phyloP scores from a whole-genome alignment of 768 basidiomycete species.

The Trametes punicea region DNA sequence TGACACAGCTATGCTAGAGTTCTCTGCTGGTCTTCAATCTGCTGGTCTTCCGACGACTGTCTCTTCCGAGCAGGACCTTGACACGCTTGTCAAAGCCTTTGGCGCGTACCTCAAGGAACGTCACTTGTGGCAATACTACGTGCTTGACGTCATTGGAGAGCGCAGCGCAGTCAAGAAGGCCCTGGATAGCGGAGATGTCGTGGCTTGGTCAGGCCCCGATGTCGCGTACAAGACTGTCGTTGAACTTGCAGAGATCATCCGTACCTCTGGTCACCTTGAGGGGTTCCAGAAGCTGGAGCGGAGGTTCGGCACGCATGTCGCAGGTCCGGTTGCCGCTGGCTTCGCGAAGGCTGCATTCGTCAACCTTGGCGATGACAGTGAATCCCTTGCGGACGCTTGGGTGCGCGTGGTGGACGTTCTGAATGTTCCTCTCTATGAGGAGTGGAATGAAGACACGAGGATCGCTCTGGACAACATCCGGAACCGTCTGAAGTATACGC shows the following conservation, averaged over 20 bases:
- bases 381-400: conserved; percentile 70
- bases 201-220: conserved; percentile 59
- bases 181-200: conserved; percentile 44
- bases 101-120: conserved; percentile 55
- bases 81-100: conserved; percentile 62
- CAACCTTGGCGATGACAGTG: conserved; percentile 42
- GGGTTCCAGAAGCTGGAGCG: conserved; percentile 59
- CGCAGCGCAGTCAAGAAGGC: conserved; percentile 53
- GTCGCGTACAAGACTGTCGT: conserved; percentile 55
- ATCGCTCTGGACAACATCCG: conserved; percentile 71
- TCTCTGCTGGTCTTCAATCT: conserved; percentile 62
- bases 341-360: conserved; percentile 68
- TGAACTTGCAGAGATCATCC: conserved; percentile 66
- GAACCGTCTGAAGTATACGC: conserved; percentile 74
- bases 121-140: conserved; percentile 93
- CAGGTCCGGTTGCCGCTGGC: conserved; percentile 65
- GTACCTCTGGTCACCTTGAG: conserved; percentile 49
- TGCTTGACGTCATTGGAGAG: conserved; percentile 71
- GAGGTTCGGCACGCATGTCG: conserved; percentile 65
- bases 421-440: conserved; percentile 84
- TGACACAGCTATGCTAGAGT: conserved; percentile 80
- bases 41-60: conserved; percentile 73
- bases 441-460: conserved; percentile 81
- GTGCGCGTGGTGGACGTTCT: conserved; percentile 74
- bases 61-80: conserved; percentile 63